phyloP scores from a whole-genome alignment of 1,284 basidiomycete genomes.

The Hypsizygus ulmarius region DNA sequence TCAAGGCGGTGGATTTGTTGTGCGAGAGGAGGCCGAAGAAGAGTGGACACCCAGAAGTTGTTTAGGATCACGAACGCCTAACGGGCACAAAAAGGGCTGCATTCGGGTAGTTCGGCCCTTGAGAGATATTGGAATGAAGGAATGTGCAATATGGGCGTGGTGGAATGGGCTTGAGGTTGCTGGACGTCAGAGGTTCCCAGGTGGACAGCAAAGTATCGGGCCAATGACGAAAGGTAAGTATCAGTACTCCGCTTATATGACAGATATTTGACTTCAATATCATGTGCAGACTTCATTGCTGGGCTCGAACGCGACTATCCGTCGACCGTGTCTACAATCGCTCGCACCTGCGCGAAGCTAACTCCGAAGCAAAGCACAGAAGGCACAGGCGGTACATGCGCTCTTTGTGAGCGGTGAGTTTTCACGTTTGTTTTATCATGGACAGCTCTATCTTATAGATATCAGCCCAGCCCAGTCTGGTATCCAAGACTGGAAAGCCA shows the following conservation, averaged over 20 bases:
- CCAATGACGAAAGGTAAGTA: constrained; percentile 71
- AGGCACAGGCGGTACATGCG: constrained; percentile 48
- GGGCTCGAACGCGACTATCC: constrained; percentile 82
- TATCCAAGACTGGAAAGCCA: constrained; percentile 71
- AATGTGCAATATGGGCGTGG: constrained; percentile 77
- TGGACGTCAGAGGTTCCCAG: constrained; percentile 48
- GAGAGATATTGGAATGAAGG: constrained; percentile 77
- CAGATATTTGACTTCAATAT: background rate
- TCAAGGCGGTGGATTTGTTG: constrained; percentile 76
- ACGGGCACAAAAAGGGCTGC: constrained; percentile 17
- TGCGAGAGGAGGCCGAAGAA: constrained; percentile 71
- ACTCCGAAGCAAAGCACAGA: constrained; percentile 62
- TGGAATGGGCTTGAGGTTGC: constrained; percentile 58
- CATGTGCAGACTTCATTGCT: constrained; percentile 70
- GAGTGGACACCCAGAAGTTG: constrained; percentile 46
- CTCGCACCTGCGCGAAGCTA: constrained; percentile 80
- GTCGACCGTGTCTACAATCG: constrained; percentile 86
- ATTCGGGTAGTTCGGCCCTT: constrained; percentile 71
- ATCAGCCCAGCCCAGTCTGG: constrained; percentile 66
- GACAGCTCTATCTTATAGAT: constrained; percentile 1
- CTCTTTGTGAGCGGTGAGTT: constrained; percentile 71
- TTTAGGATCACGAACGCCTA: constrained; percentile 3
- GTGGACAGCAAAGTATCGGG: constrained; percentile 61
- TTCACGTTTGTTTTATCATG: background rate
- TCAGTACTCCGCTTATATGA: background rate